Base-by-base conservation (phyloP, 306 rosid species). In the Nissolia schottii region DNA sequence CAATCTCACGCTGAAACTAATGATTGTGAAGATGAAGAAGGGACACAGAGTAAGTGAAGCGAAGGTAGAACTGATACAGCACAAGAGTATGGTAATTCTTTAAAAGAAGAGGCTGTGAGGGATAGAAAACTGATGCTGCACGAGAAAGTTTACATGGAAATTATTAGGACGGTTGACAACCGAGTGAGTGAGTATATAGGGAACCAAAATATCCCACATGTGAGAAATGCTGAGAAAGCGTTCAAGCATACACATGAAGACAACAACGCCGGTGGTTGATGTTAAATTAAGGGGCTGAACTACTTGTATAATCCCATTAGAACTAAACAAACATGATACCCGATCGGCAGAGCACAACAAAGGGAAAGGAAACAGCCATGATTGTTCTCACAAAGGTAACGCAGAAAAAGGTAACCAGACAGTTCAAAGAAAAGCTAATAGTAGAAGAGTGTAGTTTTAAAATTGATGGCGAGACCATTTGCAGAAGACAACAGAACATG, bases 351-450 rank as follows among this genome's bases (percentile, higher is more conserved):
- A 41, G 67, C 45, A 77, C 60, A 34, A 66, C n/a, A 40, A 23
- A n/a, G 65, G 56, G 80, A 78, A 74, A 25, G 85, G 89, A 78
- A 82, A 84, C 90, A 81, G 77, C 83, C 80, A 88, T 93, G 73
- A 90, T 89, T 83, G 84, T 77, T 79, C 40, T 77, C 88, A 83
- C 85, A 87, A 83, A 85, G 85, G 73, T 53, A 48, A 84, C 38
- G 2, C 64, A 19, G 74, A 73, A 87, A n/a, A 90, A 80, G 75
- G 82, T 78, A 82, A 62, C 6, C 9, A 74, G 65, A 43, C 51
- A 73, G 76, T 81, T 60, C 20, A 76, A 58, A 23, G 70, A 77
- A 75, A 85, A 57, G 74, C 32, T 28, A 20, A 85, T 18, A 54
- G 75, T 19, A 71, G 72, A 70, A 71, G 80, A 78, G 77, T 68